Conservation (phyloP, 1,284 basidiomycete species). For the Testicularia cyperi region DNA sequence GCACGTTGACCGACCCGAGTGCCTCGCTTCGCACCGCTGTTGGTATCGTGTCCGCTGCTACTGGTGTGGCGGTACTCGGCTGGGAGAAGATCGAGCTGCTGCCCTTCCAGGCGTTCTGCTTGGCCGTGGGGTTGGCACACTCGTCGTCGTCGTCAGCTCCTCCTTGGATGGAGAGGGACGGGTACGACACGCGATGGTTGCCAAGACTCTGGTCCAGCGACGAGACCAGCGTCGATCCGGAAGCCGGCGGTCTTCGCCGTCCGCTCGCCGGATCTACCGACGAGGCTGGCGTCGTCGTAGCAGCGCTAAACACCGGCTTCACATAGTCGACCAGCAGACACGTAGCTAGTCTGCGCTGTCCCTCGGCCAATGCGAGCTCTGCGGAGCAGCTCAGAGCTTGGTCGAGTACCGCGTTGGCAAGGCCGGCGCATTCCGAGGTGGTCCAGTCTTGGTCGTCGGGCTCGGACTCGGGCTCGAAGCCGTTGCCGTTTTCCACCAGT, state of each 20-base stretch:
- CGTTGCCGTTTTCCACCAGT: too few relatives aligned
- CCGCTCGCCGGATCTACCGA: slow-evolving; percentile 14
- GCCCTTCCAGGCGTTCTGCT: slow-evolving; percentile 2
- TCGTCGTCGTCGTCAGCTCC: background rate
- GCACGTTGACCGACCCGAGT: slow-evolving; percentile 22
- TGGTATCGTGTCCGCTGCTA: too few relatives aligned
- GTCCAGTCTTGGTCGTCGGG: too few relatives aligned
- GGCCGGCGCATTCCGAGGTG: too few relatives aligned
- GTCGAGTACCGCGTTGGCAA: too few relatives aligned
- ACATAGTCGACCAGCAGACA: slow-evolving; percentile 17
- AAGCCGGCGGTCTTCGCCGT: slow-evolving; percentile 3
- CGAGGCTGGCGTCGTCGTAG: slow-evolving; percentile 5
- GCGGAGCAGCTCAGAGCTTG: too few relatives aligned
- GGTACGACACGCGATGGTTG: background rate
- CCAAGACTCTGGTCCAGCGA: background rate
- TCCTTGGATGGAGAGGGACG: background rate
- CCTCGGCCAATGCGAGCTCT: too few relatives aligned
- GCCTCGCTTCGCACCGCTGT: slow-evolving; percentile 16
- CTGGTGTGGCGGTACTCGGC: background rate
- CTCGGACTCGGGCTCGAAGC: too few relatives aligned
- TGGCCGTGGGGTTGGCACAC: background rate
- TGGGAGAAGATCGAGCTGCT: background rate
- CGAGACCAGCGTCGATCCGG: slow-evolving; percentile 2
- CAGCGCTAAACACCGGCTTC: slow-evolving; percentile 20
- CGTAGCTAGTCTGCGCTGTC: too few relatives aligned